phyloP scores from a whole-genome alignment of 306 rosid genomes.

The Datisca glomerata region DNA sequence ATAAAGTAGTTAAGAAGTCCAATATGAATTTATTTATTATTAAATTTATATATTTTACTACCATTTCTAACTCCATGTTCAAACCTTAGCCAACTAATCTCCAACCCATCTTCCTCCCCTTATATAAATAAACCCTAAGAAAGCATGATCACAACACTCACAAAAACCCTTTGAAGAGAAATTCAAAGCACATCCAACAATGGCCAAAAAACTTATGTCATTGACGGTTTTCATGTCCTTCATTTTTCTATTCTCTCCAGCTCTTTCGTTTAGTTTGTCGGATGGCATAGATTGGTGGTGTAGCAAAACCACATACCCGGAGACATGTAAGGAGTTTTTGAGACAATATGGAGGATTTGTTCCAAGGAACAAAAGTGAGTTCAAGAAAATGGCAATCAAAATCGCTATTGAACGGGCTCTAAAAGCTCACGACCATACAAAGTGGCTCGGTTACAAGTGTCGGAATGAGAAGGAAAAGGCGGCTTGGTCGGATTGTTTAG shows the following conservation, averaged over 20 bases:
- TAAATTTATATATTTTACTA: too few species aligned
- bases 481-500: constrained; percentile 41
- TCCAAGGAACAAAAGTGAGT: not conserved
- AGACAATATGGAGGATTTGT: not conserved
- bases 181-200: too few species aligned
- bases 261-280: not conserved
- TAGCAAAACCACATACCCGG: not conserved
- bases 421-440: constrained; percentile 21
- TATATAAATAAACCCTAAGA: not conserved
- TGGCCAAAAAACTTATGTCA: not conserved
- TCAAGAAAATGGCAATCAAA: constrained; percentile 5
- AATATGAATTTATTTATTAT: too few species aligned
- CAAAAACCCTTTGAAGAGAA: not conserved
- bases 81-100: not conserved
- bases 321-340: not conserved
- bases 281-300: not conserved
- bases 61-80: too few species aligned
- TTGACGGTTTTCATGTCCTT: not conserved
- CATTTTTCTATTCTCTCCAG: not conserved
- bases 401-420: constrained; percentile 25
- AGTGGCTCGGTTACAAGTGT: constrained; percentile 30
- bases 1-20: too few species aligned
- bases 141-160: not conserved
- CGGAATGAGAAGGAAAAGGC: constrained; percentile 24
- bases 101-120: not conserved